Evolutionary conservation across 129 eudicot species (phyloP).

Genomic region (Chrysanthemum makinoi): DNA sequence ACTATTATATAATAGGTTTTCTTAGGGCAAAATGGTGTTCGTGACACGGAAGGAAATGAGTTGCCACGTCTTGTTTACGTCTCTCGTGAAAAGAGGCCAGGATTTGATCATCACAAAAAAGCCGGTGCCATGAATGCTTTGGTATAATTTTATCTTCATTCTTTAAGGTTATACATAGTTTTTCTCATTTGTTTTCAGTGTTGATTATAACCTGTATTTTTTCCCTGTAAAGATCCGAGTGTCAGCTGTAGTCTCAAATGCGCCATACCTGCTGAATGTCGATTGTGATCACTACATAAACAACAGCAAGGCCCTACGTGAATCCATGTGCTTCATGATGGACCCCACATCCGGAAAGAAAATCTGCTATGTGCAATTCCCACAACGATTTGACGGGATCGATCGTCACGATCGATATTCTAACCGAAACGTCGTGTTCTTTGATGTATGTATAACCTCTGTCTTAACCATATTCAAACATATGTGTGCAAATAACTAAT

Average conservation of each 20-base stretch:
- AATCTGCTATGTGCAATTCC: conserved; percentile 84
- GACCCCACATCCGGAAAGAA: conserved; percentile 89
- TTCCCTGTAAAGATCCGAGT: conserved; percentile 57
- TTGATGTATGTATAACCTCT: conserved; percentile 55
- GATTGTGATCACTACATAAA: conserved; percentile 97
- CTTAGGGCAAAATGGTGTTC: conserved; percentile 75
- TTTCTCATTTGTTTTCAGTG: too few species aligned
- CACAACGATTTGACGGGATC: conserved; percentile 90
- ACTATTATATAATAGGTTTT: conserved; percentile 48
- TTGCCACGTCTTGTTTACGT: conserved; percentile 84
- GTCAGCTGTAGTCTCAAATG: conserved; percentile 84
- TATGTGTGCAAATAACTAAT: background rate
- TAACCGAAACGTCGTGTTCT: conserved; percentile 87
- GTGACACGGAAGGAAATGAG: conserved; percentile 80
- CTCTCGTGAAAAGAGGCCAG: conserved; percentile 97
- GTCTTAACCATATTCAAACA: background rate
- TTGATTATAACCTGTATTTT: too few species aligned
- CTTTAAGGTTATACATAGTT: background rate
- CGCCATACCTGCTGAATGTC: conserved; percentile 83
- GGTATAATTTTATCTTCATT: conserved; percentile 38
- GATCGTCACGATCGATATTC: conserved; percentile 91
- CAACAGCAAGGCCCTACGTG: conserved; percentile 79
- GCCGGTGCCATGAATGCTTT: conserved; percentile 95
- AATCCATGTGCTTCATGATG: conserved; percentile 95
- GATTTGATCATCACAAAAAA: conserved; percentile 88